Evolutionary conservation across 1,284 basidiomycete species (phyloP), one percentile per base, ranked within the genome.

Genomic region (Ceraceosorus bombacis): DNA sequence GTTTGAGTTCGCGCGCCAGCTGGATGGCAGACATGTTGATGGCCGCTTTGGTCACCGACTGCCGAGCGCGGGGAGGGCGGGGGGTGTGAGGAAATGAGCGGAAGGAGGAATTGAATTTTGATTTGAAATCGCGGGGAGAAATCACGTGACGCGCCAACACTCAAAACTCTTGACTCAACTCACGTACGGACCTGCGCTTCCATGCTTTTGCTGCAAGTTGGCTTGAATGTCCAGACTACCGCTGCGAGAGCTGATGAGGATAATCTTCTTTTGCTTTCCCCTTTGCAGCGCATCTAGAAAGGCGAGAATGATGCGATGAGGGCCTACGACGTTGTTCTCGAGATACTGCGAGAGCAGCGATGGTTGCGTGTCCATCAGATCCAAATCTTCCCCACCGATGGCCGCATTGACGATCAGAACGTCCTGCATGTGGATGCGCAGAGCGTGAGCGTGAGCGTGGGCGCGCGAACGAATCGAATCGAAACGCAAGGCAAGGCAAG

Each of bases 21-120:
- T 49, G 52, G 46, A 62, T 48, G 3, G 46, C 57, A 5, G 55
- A 13, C 58, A 55, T 49, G 51, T 62, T 62, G 17, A 58, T 6
- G 6, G 61, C 61, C 2, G 57, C 54, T 51, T 62, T 62, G 43
- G 61, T 54, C 6, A 55, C 58, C 41, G 61, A 43, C 59, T 58
- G 13, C 2, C 12, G 8, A 36, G 40, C 27, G 27, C 27, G 27
- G 2, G n/a, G n/a, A n/a, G 27, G 1, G 27, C 27, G 27, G 27
- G 27, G n/a, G n/a, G n/a, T n/a, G n/a, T n/a, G n/a, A n/a, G n/a
- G n/a, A n/a, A n/a, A 27, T 27, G 27, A 27, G 27, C 27, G 27
- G 27, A 27, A 3, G 27, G 27, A 27, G n/a, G n/a, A n/a, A n/a
- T n/a, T n/a, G n/a, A n/a, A n/a, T n/a, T n/a, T n/a, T n/a, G n/a